Conservation (phyloP, 257 asterid genomes). For the Plantago elongata region DNA sequence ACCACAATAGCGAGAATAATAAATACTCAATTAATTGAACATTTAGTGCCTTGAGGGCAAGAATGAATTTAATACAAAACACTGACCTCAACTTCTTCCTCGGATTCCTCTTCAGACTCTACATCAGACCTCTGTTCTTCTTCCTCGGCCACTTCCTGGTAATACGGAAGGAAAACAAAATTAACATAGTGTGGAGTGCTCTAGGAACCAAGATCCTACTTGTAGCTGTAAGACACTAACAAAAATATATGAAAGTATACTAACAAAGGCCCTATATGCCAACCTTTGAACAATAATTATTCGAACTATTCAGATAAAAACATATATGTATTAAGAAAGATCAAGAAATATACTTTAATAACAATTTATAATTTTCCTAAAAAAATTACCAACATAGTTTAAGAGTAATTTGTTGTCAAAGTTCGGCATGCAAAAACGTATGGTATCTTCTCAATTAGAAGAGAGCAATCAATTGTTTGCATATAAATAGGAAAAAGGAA, state of each 20-base stretch:
- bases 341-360: too few relatives aligned
- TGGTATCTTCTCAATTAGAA: too few relatives aligned
- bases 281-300: too few relatives aligned
- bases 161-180: slow-evolving; percentile 7
- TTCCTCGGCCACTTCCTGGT: slow-evolving; percentile 63
- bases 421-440: not conserved
- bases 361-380: too few relatives aligned
- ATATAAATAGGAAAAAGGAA: not conserved
- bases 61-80: not conserved
- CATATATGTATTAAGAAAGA: too few relatives aligned
- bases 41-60: not conserved
- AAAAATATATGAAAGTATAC: not conserved
- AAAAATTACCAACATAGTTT: not conserved
- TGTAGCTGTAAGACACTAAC: not conserved
- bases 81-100: slow-evolving; percentile 61
- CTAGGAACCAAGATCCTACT: not conserved
- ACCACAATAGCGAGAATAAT: slow-evolving; percentile 9
- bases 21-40: not conserved
- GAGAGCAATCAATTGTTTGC: not conserved
- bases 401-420: not conserved
- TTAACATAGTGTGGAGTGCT: slow-evolving; percentile 1
- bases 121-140: slow-evolving; percentile 66
- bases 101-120: slow-evolving; percentile 78
- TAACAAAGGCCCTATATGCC: too few relatives aligned
- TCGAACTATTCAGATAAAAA: too few relatives aligned